Evolutionary conservation across 2,329 filamentous ascomycete genomes (phyloP), one percentile per base, ranked within the genome.

Genomic region (Ploettnerulaceae sp.): DNA sequence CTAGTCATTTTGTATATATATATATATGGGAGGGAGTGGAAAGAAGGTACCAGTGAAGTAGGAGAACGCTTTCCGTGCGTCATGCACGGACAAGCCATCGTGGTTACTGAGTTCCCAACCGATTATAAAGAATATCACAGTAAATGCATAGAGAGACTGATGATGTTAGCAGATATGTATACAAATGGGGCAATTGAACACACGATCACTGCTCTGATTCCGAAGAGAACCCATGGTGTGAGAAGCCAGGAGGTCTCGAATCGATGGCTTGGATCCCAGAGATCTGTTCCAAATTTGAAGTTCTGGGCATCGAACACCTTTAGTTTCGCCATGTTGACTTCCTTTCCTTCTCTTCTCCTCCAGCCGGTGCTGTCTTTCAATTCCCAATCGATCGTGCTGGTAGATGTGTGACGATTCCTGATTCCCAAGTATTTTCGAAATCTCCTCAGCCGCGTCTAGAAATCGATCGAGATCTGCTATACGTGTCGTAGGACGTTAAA

Each of bases 201-300:
- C 66, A 76, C 71, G 60, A 81, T 71, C 31, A 71, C 49, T 38
- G 75, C 75, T 52, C 82, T 80, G 40, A 76, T 62, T 42, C 64
- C 67, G 55, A 79, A 81, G 37, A 91, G 72, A 1, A 74, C 58
- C 58, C 74, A 74, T 0, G 87, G 84, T 18, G 79, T 67, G n/a
- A 94, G 66, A 7, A 90, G 66, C 86, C 87, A 94, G 11, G 87
- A 94, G 12, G 87, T 93, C 64, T 81, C 79, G 68, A 86, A 89
- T 48, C 83, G 79, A 65, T 84, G 75, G 32, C 76, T 61, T 5
- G 63, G 59, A 53, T 70, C 61, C 50, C 65, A 63, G 22, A 54
- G 41, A 32, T 60, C 58, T 4, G 40, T 41, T 6, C 56, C 56
- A 25, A 61, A 57, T 20, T 47, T 50, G 25, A 59, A 49, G 17